Conservation (phyloP, 2,329 filamentous ascomycete genomes). For the Monilinia laxa region DNA sequence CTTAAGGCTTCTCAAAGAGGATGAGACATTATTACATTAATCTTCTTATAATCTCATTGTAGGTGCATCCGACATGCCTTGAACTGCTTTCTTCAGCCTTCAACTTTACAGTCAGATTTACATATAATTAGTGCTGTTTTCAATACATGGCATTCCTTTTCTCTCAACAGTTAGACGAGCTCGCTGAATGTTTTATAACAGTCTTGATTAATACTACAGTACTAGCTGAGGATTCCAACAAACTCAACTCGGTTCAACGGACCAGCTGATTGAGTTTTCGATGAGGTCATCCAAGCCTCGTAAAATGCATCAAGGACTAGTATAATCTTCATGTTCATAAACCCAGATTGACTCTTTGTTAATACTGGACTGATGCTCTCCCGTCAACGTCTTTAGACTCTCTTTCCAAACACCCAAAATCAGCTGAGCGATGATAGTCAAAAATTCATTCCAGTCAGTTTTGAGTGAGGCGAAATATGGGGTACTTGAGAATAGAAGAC, state of each 20-base stretch:
- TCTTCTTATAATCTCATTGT: too few relatives aligned
- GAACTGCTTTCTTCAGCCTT: too few relatives aligned
- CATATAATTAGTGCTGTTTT: conserved; percentile 14
- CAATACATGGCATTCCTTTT: not conserved
- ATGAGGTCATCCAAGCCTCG: not conserved
- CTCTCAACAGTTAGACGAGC: not conserved
- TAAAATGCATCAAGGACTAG: not conserved
- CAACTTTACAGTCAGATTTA: conserved; percentile 5
- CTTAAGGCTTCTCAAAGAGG: too few relatives aligned
- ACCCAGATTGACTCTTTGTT: not conserved
- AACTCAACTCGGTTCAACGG: not conserved
- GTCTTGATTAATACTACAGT: not conserved
- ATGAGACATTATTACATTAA: too few relatives aligned
- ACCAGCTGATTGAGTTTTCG: not conserved
- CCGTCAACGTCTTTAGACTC: not conserved
- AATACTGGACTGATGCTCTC: not conserved
- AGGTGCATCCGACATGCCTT: too few relatives aligned
- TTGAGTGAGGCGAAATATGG: not conserved
- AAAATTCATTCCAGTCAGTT: conserved; percentile 3
- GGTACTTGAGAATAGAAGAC: not conserved
- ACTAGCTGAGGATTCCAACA: not conserved
- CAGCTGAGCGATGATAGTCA: not conserved
- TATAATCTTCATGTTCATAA: not conserved
- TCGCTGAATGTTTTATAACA: conserved; percentile 2
- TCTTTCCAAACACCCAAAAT: not conserved